Percentiles rank a stretch among this genome's conserved stretches.
phyloP scores from a whole-genome alignment of 306 rosid genomes.

The Rosa rugosa region DNA sequence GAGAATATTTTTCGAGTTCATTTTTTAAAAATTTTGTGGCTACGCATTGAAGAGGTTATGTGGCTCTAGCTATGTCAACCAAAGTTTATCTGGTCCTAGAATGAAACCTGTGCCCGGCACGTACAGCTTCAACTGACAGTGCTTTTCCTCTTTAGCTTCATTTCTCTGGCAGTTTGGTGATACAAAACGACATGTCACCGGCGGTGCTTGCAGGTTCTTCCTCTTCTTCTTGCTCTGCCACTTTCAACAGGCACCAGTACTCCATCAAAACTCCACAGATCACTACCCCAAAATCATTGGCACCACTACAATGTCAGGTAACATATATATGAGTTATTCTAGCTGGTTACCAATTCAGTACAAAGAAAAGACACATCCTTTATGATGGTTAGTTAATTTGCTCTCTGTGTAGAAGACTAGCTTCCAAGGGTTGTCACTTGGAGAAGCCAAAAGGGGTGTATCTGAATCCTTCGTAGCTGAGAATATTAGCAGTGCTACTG shows the following conservation, averaged over 20 bases:
- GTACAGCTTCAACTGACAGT: not conserved
- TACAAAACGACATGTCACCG: constrained; percentile 45
- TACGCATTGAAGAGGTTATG: constrained; percentile 21
- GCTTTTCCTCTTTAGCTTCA: not conserved
- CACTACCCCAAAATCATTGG: constrained; percentile 35
- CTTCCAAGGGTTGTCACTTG: constrained; percentile 72
- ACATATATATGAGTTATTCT: not conserved
- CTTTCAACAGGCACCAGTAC: constrained; percentile 40
- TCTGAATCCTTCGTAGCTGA: constrained; percentile 40
- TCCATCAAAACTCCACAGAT: constrained; percentile 38
- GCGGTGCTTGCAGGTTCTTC: constrained; percentile 62
- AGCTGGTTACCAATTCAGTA: not conserved
- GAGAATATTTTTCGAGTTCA: not conserved
- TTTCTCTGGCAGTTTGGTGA: constrained; percentile 8
- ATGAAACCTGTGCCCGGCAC: constrained; percentile 18
- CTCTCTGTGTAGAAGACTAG: constrained; percentile 50
- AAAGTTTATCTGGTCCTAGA: constrained; percentile 31
- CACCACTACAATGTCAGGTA: constrained; percentile 49
- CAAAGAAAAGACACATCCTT: not conserved
- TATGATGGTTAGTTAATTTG: not conserved
- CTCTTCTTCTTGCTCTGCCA: constrained; percentile 54
- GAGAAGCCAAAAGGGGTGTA: constrained; percentile 60
- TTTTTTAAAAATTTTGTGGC: not conserved
- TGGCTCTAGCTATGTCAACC: constrained; percentile 32
- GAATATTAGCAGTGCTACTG: constrained; percentile 20